phyloP scores from a whole-genome alignment of 2,329 filamentous ascomycete genomes.

The Penicillium corylophilum region DNA sequence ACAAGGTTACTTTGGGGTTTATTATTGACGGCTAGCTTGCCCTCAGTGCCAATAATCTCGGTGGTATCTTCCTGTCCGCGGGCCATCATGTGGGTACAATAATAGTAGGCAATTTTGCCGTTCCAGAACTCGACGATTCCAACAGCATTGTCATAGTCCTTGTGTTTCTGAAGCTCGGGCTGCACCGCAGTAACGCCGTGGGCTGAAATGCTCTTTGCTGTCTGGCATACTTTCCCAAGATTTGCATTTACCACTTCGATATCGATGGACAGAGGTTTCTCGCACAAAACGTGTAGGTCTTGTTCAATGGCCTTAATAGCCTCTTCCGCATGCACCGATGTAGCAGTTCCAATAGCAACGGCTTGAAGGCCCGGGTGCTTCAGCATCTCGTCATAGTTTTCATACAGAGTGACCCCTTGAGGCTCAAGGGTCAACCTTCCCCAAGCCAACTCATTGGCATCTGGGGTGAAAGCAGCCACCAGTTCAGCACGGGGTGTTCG shows the following conservation, averaged over 20 bases:
- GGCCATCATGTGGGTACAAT: slow-evolving; percentile 64
- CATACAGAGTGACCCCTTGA: slow-evolving; percentile 53
- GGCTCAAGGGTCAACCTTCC: slow-evolving; percentile 50
- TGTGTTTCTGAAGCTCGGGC: slow-evolving; percentile 55
- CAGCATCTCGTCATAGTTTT: slow-evolving; percentile 55
- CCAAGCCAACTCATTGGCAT: slow-evolving; percentile 48
- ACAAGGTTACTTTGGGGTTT: slow-evolving; percentile 58
- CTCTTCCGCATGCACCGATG: slow-evolving; percentile 56
- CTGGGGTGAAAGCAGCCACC: slow-evolving; percentile 49
- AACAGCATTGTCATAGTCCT: slow-evolving; percentile 62
- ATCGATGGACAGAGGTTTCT: slow-evolving; percentile 54
- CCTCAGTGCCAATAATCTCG: slow-evolving; percentile 65
- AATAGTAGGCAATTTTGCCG: slow-evolving; percentile 64
- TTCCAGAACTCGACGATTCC: slow-evolving; percentile 65
- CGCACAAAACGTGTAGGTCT: slow-evolving; percentile 56
- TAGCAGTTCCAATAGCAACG: slow-evolving; percentile 55
- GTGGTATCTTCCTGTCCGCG: slow-evolving; percentile 65
- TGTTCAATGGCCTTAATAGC: slow-evolving; percentile 55
- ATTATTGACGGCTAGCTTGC: slow-evolving; percentile 62
- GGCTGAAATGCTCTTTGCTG: slow-evolving; percentile 56
- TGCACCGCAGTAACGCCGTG: slow-evolving; percentile 59
- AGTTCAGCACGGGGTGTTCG: slow-evolving; percentile 48
- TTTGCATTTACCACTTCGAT: slow-evolving; percentile 53
- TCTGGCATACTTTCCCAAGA: no score
- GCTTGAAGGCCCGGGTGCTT: slow-evolving; percentile 54